Percentiles rank a stretch among this genome's conserved stretches.
Evolutionary conservation across 805 yeast species (phyloP).

Genomic region (Schizosaccharomyces osmophilus): DNA sequence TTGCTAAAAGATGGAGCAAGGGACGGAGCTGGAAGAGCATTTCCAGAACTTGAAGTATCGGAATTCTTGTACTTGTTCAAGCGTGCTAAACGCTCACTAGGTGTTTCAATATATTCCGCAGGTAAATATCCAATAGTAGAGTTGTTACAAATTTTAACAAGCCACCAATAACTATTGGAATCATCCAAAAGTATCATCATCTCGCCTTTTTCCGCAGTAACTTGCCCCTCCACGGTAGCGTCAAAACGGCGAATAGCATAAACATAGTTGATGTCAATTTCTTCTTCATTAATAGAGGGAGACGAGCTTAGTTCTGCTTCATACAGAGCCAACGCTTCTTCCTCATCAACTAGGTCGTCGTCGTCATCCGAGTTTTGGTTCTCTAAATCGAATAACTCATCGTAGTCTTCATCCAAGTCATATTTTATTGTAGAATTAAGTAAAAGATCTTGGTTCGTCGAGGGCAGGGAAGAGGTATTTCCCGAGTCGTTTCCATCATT

Average conservation of each 20-base stretch:
- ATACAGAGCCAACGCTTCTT: conserved; percentile 11
- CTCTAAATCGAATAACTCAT: not conserved
- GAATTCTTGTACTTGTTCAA: conserved; percentile 82
- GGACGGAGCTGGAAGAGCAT: not conserved
- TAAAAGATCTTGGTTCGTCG: too few relatives aligned
- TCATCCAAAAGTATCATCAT: conserved; percentile 66
- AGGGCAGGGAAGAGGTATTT: too few relatives aligned
- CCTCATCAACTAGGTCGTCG: conserved; percentile 10
- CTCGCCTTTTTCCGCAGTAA: conserved; percentile 55
- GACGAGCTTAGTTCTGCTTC: conserved; percentile 34
- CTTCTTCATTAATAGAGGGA: conserved; percentile 26
- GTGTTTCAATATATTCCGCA: conserved; percentile 82
- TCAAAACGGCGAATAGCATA: conserved; percentile 70
- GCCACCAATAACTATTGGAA: conserved; percentile 92
- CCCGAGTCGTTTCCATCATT: too few relatives aligned
- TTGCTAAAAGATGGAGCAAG: not conserved
- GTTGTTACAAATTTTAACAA: conserved; percentile 34
- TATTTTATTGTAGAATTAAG: not conserved
- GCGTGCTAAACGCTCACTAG: conserved; percentile 73
- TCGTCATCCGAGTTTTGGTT: conserved; percentile 13
- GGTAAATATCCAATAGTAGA: conserved; percentile 83
- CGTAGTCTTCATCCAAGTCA: not conserved
- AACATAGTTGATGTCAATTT: conserved; percentile 55
- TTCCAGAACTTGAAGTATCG: conserved; percentile 17
- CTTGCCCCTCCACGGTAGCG: conserved; percentile 86